Evolutionary conservation across 2,329 filamentous ascomycete genomes (phyloP), one percentile per base, ranked within the genome.

Genomic region (Plenodomus biglobosus): DNA sequence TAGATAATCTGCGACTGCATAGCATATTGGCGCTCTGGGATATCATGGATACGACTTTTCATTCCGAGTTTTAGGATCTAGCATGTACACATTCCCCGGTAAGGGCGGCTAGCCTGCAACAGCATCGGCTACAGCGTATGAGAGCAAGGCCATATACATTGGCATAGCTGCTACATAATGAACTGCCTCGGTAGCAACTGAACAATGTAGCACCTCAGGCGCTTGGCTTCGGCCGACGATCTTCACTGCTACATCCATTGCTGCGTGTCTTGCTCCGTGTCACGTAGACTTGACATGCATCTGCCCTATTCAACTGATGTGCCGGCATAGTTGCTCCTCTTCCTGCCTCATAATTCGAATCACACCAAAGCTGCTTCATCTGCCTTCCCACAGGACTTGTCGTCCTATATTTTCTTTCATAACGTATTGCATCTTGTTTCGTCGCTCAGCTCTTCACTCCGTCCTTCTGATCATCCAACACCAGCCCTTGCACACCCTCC

Each of bases 401-500:
- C 10, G 22, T 24, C 13, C 27, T 11, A 7, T 8, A 7, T 32
- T 3, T 41, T 15, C 30, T 8, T 16, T 22, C 19, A 11, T 17
- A 19, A 16, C 1, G 2, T 21, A 18, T 21, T 40, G 49, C 44
- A 30, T 41, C 38, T n/a, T 17, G 5, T 35, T 16, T 17, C 40
- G 38, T 20, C 35, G 20, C 21, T 35, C 16, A 35, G 15, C 38
- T 43, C 51, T 48, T 44, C 52, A 55, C 2, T 48, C 43, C 8
- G 51, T 52, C 18, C 54, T 78, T 87, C 89, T 11, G 6, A 10
- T 32, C 15, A 32, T 32, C 27, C 8, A 11, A 6, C 27, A 32
- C 2, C 87, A 95, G 70, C 85, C 84, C 60, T 79, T 95, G 46
- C 87, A 95, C 74, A 75, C 75, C 7, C 76, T 87, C 61, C 42